These are phyloP conservation scores for Artemisia annua DNA, from an alignment of 129 eudicot species.

Conservation along the genomic window DNA sequence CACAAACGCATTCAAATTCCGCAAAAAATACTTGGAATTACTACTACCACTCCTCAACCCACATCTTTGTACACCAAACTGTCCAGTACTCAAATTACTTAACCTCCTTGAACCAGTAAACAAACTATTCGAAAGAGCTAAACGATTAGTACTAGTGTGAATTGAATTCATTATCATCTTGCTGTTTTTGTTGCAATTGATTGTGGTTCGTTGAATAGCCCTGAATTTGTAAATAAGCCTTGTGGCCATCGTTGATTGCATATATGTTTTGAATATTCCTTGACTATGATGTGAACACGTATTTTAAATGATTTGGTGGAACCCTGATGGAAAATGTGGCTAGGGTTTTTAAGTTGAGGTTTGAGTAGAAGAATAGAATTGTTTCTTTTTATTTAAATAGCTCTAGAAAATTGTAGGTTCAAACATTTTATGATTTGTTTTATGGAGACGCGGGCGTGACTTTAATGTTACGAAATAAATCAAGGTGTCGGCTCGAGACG, in stretches of 20 bases:
- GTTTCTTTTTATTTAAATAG: too few relatives aligned
- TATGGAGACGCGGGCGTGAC: too few relatives aligned
- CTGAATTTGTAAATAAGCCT: constrained; percentile 13
- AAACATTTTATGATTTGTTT: too few relatives aligned
- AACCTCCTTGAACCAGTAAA: constrained; percentile 15
- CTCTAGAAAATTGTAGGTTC: too few relatives aligned
- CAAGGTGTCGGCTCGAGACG: too few relatives aligned
- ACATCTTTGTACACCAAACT: constrained; percentile 16
- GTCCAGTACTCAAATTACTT: constrained; percentile 21
- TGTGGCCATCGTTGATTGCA: constrained; percentile 50
- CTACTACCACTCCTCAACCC: too few relatives aligned
- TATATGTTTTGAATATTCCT: constrained; percentile 28
- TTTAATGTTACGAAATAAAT: too few relatives aligned
- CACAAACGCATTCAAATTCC: constrained; percentile 47
- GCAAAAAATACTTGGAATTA: constrained; percentile 35
- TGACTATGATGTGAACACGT: constrained; percentile 40
- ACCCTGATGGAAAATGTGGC: constrained; percentile 21
- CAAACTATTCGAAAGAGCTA: constrained; percentile 7
- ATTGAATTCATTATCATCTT: constrained; percentile 24
- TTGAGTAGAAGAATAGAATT: too few relatives aligned
- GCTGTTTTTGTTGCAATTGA: constrained; percentile 36
- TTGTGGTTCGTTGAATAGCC: neutral
- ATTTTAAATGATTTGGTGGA: neutral
- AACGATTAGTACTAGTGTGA: constrained; percentile 12
- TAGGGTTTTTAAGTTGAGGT: too few relatives aligned